Base-by-base conservation (phyloP, 441 rosid species). In the Francoa sonchifolia region DNA sequence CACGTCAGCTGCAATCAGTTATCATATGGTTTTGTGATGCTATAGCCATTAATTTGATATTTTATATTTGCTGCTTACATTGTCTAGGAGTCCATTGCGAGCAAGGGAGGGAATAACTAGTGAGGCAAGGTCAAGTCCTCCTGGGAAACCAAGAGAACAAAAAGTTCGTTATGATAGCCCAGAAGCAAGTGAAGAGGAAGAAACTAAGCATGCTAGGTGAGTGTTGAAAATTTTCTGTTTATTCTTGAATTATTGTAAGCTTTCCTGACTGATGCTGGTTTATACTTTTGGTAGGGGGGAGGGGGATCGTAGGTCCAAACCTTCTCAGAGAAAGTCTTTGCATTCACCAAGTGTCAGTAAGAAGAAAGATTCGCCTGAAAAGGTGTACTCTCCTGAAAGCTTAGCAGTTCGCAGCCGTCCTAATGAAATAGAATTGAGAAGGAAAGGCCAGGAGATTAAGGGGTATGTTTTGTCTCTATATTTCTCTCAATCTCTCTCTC, bases 371-470 rank as follows among this genome's bases (percentile, higher is more conserved):
- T 64, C 54, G 39, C 61, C 51, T 16, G 48, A 23, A 39, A 50
- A 59, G 60, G 28, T 31, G 59, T 40, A 25, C 6, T 25, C 63
- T 47, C 46, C 60, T 36, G 65, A 63, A 33, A 67, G 52, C 60
- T 34, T 30, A 36, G 34, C 27, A 10, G 55, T 58, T 28, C 22
- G 1, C 38, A 50, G 32, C 42, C 43, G 2, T 57, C 40, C 42
- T 20, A 63, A 60, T 47, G 34, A 37, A 9, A 13, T 39, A 42
- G 77, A 62, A 30, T 21, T 33, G 0, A 58, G 74, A 48, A 58
- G 55, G 50, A 58, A 56, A 41, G 75, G 61, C 54, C 61, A 33
- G 52, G 79, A 67, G 52, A 57, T 54, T 42, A 60, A 47, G 62
- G 68, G 86, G 97, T 83, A 66, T 38, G 37, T 10, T 18, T 21